phyloP scores from a whole-genome alignment of 768 basidiomycete genomes.

The Lactarius tabidus region DNA sequence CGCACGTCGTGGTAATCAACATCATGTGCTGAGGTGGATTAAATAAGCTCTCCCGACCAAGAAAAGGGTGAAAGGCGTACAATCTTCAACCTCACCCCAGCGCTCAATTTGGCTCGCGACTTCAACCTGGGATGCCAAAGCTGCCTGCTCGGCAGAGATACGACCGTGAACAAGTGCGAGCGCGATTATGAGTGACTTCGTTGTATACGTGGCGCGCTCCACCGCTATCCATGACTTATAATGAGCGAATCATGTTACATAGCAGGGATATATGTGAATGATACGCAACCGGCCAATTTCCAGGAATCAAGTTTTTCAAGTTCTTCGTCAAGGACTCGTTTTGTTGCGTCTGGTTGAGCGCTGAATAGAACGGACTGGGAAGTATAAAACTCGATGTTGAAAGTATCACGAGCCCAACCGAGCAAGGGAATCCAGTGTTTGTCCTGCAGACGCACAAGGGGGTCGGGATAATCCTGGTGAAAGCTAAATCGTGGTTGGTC shows the following conservation, averaged over 20 bases:
- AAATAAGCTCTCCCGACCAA: background rate
- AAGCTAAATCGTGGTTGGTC: constrained; percentile 49
- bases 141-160: constrained; percentile 78
- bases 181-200: constrained; percentile 88
- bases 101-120: constrained; percentile 92
- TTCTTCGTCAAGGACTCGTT: constrained; percentile 51
- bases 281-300: constrained; percentile 77
- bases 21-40: constrained; percentile 74
- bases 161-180: constrained; percentile 77
- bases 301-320: constrained; percentile 68
- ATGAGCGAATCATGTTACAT: constrained; percentile 1
- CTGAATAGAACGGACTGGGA: constrained; percentile 69
- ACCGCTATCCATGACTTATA: constrained; percentile 53
- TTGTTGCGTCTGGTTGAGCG: constrained; percentile 66
- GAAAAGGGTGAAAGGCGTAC: constrained; percentile 47
- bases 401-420: constrained; percentile 68
- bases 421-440: constrained; percentile 87
- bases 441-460: constrained; percentile 71
- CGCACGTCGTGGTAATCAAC: constrained; percentile 95
- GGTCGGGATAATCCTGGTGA: constrained; percentile 71
- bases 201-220: constrained; percentile 84
- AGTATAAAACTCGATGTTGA: constrained; percentile 60
- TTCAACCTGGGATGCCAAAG: constrained; percentile 84
- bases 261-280: background rate
- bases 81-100: constrained; percentile 99